Conservation (phyloP, 805 yeast genomes). For the Sugiyamaella mastotermitis region DNA sequence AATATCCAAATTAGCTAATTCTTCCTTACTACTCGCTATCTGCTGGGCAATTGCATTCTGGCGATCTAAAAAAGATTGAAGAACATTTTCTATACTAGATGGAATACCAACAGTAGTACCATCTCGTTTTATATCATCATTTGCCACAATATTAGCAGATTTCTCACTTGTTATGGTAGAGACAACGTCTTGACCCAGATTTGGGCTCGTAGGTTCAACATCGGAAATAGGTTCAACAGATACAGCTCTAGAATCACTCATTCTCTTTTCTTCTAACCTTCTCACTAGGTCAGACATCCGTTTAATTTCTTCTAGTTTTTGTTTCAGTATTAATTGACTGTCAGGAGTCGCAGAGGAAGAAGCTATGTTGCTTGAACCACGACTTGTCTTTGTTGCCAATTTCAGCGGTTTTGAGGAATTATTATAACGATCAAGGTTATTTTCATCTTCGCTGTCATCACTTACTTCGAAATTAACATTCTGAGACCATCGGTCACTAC, state of each 20-base stretch:
- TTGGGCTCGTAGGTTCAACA: too few relatives aligned
- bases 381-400: background rate
- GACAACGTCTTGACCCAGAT: too few relatives aligned
- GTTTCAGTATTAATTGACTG: conserved; percentile 13
- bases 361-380: background rate
- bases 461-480: conserved; percentile 16
- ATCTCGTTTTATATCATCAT: background rate
- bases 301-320: conserved; percentile 16
- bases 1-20: conserved; percentile 8
- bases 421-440: conserved; percentile 5
- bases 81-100: background rate
- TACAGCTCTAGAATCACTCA: background rate
- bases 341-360: background rate
- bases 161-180: too few relatives aligned
- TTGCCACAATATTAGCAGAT: too few relatives aligned
- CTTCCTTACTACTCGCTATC: background rate
- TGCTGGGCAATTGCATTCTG: conserved; percentile 3
- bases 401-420: background rate
- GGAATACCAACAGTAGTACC: conserved; percentile 1
- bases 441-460: conserved; percentile 19
- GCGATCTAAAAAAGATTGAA: too few relatives aligned
- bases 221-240: background rate
- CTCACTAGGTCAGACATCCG: conserved; percentile 11
- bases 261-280: conserved; percentile 8
- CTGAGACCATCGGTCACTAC: conserved; percentile 22